Evolutionary conservation across 495 filamentous ascomycete species (phyloP), one percentile per base, ranked within the genome.

Genomic region (Trichoderma orchidacearum): DNA sequence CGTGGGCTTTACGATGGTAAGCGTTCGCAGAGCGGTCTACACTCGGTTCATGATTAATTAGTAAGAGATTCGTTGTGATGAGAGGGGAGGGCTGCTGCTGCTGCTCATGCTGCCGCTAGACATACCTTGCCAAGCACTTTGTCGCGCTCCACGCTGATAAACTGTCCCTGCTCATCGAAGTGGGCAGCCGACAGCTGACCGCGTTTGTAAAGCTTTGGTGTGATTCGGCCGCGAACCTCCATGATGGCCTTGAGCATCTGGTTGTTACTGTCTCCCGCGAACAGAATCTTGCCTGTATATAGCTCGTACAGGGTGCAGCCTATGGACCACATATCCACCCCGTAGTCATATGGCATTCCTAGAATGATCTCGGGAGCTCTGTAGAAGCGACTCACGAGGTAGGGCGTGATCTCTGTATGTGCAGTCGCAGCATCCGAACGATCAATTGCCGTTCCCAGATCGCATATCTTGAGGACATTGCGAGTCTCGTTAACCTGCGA

Each of bases 231-330:
- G 36, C 94, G 85, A 62, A 90, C 92, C 65, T 97, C 94, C 85
- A 95, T 93, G 62, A 98, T 93, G 13, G 87, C 85, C 56, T 86
- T 84, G 13, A 98, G 79, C 93, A 97, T 97, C 68, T 95, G 89
- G 66, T 98, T 97, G 75, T 98, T 98, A 72, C 87, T 90, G 56
- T 86, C 83, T 48, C 94, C 93, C 2, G 85, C 89, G 72, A 98
- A 98, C 38, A 98, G 77, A 58, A 98, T 96, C 70, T 96, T 95
- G 58, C 94, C 92, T 0, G 94, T 96, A 75, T 91, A 96, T 29
- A 98, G 76, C 70, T 98, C 93, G 69, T 92, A 98, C 27, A 98
- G 74, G 23, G 93, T 98, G 71, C 94, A 97, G 15, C 93, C 93
- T 61, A 96, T 87, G 12, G 91, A 91, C 93, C 93, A 98, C 69